Percentiles rank a stretch among this genome's conserved stretches.
Conservation (phyloP, 352 stramenopile genomes). For the Phytophthora ohioensis region DNA sequence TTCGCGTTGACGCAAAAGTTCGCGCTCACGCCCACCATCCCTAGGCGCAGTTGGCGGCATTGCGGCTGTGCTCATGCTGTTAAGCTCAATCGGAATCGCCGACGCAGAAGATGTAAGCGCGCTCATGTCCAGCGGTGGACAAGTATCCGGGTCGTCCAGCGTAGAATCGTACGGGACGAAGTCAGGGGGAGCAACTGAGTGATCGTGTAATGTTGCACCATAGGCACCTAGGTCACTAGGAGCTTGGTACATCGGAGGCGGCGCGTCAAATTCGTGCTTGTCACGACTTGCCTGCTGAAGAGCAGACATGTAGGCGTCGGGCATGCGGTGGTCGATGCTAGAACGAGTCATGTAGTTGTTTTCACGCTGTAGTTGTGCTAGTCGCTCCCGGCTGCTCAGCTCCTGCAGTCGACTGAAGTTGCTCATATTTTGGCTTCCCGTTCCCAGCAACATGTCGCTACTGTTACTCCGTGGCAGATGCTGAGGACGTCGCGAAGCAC, state of each 20-base stretch:
- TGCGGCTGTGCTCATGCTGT: conserved; percentile 18
- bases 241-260: conserved; percentile 34
- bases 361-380: conserved; percentile 39
- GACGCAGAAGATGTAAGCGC: conserved; percentile 38
- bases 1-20: conserved; percentile 31
- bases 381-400: conserved; percentile 42
- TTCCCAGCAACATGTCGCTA: conserved; percentile 35
- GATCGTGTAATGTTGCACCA: conserved; percentile 30
- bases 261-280: conserved; percentile 39
- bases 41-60: conserved; percentile 15
- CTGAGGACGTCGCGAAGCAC: conserved; percentile 19
- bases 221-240: conserved; percentile 40
- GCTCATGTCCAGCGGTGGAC: conserved; percentile 44
- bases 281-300: conserved; percentile 44
- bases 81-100: conserved; percentile 31
- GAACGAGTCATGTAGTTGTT: conserved; percentile 34
- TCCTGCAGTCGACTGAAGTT: conserved; percentile 48
- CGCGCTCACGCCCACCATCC: conserved; percentile 17
- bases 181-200: conserved; percentile 23
- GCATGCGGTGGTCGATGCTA: conserved; percentile 37
- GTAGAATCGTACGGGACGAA: conserved; percentile 38
- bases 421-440: conserved; percentile 28
- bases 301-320: conserved; percentile 46
- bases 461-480: conserved; percentile 35
- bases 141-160: conserved; percentile 18